A percentile compares a stretch with the other conserved stretches of the same genome.
Evolutionary conservation across 163 green algal species (phyloP).

Genomic region (Smithsoniella earleae): DNA sequence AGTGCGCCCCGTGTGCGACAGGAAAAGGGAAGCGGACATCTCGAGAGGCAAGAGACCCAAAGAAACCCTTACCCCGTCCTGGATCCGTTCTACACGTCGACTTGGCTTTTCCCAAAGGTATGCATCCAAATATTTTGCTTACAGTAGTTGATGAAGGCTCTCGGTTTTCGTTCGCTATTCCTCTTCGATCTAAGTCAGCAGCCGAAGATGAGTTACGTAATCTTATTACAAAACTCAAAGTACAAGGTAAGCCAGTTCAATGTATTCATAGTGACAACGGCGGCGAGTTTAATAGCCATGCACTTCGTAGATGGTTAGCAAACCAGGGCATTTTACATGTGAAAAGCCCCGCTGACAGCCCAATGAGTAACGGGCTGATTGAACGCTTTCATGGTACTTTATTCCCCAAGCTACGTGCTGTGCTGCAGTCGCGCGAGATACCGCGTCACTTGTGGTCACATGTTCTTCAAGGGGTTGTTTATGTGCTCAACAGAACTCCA

Average conservation of each 20-base stretch:
- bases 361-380: neutral
- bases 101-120: neutral
- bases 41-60: neutral
- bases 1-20: neutral
- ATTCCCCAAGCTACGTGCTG: neutral
- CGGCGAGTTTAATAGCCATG: too few species aligned
- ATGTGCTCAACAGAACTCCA: neutral
- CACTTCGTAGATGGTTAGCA: too few species aligned
- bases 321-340: too few species aligned
- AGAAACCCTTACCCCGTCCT: neutral
- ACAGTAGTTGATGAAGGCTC: constrained; percentile 9
- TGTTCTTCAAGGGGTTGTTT: neutral
- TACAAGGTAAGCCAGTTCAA: neutral
- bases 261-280: neutral
- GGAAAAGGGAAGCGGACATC: neutral
- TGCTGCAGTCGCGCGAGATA: neutral
- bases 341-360: neutral
- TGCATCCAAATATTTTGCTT: neutral
- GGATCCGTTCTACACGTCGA: neutral
- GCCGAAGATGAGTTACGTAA: neutral
- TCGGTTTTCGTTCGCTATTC: neutral
- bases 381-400: constrained; percentile 5
- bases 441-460: neutral
- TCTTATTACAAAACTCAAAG: neutral
- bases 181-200: neutral